Conservation (phyloP, 768 basidiomycete species). For the Mycena metata region DNA sequence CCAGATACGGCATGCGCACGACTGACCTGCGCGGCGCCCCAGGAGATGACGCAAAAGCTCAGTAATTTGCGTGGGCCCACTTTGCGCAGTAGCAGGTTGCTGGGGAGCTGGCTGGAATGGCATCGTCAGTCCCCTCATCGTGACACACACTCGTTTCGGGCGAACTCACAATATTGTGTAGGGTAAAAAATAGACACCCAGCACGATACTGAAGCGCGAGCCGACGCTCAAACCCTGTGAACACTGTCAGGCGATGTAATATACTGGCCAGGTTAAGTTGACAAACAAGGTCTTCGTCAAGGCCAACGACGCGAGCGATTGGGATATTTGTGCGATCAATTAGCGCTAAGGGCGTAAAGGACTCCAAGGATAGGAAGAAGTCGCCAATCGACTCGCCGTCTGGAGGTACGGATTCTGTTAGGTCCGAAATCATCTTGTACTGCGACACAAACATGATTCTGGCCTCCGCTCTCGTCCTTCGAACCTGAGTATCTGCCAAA, state of each 20-base stretch:
- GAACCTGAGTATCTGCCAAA: constrained; percentile 16
- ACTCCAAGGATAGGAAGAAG: constrained; percentile 56
- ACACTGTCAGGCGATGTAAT: not conserved
- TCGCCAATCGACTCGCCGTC: constrained; percentile 55
- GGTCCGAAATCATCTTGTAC: not conserved
- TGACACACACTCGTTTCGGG: not conserved
- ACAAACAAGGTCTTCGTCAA: constrained; percentile 57
- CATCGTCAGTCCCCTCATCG: constrained; percentile 3
- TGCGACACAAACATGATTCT: constrained; percentile 30
- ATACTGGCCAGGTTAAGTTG: not conserved
- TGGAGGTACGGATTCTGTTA: constrained; percentile 40
- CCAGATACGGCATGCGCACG: not conserved
- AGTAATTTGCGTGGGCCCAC: constrained; percentile 59
- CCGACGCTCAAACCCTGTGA: constrained; percentile 54
- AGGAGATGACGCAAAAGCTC: constrained; percentile 57
- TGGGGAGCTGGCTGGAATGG: constrained; percentile 56
- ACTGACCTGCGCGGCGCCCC: constrained; percentile 53
- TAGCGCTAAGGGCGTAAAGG: constrained; percentile 54
- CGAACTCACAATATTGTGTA: constrained; percentile 59
- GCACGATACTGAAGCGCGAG: constrained; percentile 60
- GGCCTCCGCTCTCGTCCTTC: constrained; percentile 23
- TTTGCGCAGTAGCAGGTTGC: constrained; percentile 58
- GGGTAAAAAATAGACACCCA: constrained; percentile 62
- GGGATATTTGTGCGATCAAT: constrained; percentile 60
- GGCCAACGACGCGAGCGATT: constrained; percentile 56